Conservation (phyloP, 2,329 filamentous ascomycete genomes). For the Paecilomyces variotii region DNA sequence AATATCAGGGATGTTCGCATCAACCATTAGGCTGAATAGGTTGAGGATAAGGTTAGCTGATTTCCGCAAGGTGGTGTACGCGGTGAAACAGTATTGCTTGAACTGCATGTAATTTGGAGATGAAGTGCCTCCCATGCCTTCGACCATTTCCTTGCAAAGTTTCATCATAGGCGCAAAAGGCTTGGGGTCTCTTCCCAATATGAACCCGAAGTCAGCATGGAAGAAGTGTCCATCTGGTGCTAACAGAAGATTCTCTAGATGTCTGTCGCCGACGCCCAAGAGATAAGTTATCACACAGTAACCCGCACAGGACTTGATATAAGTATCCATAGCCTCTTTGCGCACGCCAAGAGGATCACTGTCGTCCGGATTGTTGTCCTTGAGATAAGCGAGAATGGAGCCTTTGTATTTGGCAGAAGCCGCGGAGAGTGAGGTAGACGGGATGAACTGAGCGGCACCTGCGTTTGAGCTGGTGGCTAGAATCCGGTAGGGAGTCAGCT, state of each 20-base stretch:
- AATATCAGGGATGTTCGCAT: slow-evolving; percentile 95
- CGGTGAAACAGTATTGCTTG: slow-evolving; percentile 92
- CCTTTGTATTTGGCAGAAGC: slow-evolving; percentile 80
- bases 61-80: slow-evolving; percentile 85
- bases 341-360: slow-evolving; percentile 74
- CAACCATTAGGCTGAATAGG: slow-evolving; percentile 91
- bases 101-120: slow-evolving; percentile 80
- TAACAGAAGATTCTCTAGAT: slow-evolving; percentile 89
- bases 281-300: slow-evolving; percentile 99
- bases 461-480: slow-evolving; percentile 84
- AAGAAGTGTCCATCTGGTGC: slow-evolving; percentile 91
- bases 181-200: slow-evolving; percentile 92
- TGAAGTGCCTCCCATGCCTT: slow-evolving; percentile 84
- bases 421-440: slow-evolving; percentile 72
- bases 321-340: slow-evolving; percentile 89
- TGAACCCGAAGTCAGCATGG: slow-evolving; percentile 97
- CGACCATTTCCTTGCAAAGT: slow-evolving; percentile 94
- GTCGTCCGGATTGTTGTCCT: slow-evolving; percentile 81
- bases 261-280: slow-evolving; percentile 88
- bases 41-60: slow-evolving; percentile 88
- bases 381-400: slow-evolving; percentile 70
- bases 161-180: slow-evolving; percentile 97
- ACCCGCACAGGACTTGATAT: slow-evolving; percentile 89
- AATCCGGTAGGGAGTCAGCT: slow-evolving; percentile 91
- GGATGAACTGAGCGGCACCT: slow-evolving; percentile 88